Percentiles rank a stretch among this genome's conserved stretches.
phyloP scores from a whole-genome alignment of 2,329 filamentous ascomycete species.

The Fusarium brevicatenulatum region DNA sequence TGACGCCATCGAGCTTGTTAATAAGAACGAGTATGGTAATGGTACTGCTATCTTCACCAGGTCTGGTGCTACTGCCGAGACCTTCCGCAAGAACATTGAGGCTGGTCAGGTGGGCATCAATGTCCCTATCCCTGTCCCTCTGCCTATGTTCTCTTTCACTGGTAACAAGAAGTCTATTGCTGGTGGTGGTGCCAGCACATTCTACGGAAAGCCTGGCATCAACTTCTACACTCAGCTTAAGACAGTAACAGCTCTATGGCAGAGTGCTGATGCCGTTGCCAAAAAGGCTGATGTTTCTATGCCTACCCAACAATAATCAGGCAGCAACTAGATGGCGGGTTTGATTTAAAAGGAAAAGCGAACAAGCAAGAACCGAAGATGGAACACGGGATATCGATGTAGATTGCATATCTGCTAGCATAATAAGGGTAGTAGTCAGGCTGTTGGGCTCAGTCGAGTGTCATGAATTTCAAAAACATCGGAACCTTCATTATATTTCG shows the following conservation, averaged over 20 bases:
- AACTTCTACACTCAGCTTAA: constrained; percentile 98
- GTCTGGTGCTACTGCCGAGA: constrained; percentile 78
- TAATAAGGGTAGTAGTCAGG: neutral
- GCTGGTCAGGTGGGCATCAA: constrained; percentile 89
- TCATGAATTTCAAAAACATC: constrained; percentile 26
- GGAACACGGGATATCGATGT: constrained; percentile 1
- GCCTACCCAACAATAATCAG: constrained; percentile 66
- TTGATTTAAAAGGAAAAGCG: neutral
- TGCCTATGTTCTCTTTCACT: constrained; percentile 78
- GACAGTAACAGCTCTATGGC: constrained; percentile 96
- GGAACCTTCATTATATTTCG: neutral
- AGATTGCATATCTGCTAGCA: constrained; percentile 24
- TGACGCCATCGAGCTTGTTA: constrained; percentile 83
- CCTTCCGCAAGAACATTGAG: constrained; percentile 83
- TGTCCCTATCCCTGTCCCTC: constrained; percentile 78
- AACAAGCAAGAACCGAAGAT: constrained; percentile 5
- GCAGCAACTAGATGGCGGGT: neutral
- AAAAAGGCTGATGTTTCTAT: constrained; percentile 89
- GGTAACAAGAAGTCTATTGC: constrained; percentile 91
- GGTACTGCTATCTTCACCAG: constrained; percentile 86
- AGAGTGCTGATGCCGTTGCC: constrained; percentile 82
- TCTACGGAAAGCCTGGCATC: constrained; percentile 93
- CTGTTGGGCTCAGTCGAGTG: constrained; percentile 4
- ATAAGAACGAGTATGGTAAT: constrained; percentile 88
- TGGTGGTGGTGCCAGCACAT: constrained; percentile 90